A percentile compares a stretch with the other conserved stretches of the same genome.
Conservation (phyloP, 257 asterid genomes). For the Handroanthus guayacan region DNA sequence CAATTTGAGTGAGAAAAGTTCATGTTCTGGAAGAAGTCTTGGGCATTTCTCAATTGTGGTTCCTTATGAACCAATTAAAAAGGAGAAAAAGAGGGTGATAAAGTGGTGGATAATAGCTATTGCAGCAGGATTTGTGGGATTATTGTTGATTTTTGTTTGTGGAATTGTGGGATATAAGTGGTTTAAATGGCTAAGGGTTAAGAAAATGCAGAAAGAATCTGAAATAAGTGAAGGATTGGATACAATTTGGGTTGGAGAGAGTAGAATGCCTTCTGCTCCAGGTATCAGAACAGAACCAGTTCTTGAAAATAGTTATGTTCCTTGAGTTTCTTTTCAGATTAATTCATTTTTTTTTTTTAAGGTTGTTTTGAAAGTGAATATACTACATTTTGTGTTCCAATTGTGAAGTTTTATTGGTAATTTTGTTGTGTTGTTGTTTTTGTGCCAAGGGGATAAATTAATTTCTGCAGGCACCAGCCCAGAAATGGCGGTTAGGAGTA, state of each 20-base stretch:
- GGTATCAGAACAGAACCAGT: slow-evolving; percentile 83
- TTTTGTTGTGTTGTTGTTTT: not conserved
- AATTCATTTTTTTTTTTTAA: slow-evolving; percentile 16
- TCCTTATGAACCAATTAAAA: slow-evolving; percentile 37
- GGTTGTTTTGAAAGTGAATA: slow-evolving; percentile 37
- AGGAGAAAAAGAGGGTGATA: slow-evolving; percentile 25
- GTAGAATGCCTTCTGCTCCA: slow-evolving; percentile 84
- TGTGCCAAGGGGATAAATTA: not conserved
- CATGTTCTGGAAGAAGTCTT: slow-evolving; percentile 50
- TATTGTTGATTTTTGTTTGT: slow-evolving; percentile 38
- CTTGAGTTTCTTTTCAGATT: slow-evolving; percentile 34
- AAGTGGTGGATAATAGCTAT: slow-evolving; percentile 74
- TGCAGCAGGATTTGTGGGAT: slow-evolving; percentile 56
- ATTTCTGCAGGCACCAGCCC: not conserved
- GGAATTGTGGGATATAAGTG: slow-evolving; percentile 41
- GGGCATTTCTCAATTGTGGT: slow-evolving; percentile 77
- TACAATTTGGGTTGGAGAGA: slow-evolving; percentile 71
- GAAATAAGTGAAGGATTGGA: slow-evolving; percentile 71
- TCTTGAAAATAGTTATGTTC: slow-evolving; percentile 68
- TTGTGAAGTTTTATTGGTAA: not conserved
- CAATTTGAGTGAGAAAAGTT: slow-evolving; percentile 41
- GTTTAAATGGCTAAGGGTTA: slow-evolving; percentile 40
- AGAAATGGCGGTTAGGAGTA: not conserved
- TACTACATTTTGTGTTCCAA: slow-evolving; percentile 12
- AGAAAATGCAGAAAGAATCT: slow-evolving; percentile 65